A percentile compares a stretch with the other conserved stretches of the same genome.
These are phyloP conservation scores for Exophiala spinifera DNA, from an alignment of 2,329 filamentous ascomycete species.

Conservation along the genomic window DNA sequence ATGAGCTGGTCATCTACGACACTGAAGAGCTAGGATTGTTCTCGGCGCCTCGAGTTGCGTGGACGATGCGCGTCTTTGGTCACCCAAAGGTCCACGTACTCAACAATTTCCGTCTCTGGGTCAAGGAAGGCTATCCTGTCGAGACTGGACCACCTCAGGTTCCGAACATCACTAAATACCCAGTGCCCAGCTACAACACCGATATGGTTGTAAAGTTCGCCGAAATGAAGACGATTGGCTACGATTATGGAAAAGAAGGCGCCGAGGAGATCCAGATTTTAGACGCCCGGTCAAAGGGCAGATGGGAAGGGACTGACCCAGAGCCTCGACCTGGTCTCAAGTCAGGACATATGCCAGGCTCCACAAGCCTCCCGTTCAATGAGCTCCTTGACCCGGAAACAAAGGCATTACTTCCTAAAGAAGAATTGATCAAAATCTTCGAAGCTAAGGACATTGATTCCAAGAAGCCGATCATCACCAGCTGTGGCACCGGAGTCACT, in stretches of 20 bases:
- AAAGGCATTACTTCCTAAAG: constrained; percentile 71
- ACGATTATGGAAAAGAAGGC: constrained; percentile 77
- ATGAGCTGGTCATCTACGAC: constrained; percentile 92
- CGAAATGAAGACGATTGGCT: constrained; percentile 72
- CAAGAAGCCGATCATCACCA: constrained; percentile 76
- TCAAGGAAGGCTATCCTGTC: constrained; percentile 74
- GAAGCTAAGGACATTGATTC: constrained; percentile 75
- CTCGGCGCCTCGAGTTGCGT: constrained; percentile 86
- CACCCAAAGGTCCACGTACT: constrained; percentile 84
- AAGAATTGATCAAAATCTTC: constrained; percentile 73
- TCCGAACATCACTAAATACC: constrained; percentile 44
- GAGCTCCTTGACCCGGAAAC: constrained; percentile 77
- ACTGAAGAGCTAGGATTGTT: constrained; percentile 88
- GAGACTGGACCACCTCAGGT: constrained; percentile 62
- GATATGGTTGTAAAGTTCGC: constrained; percentile 75
- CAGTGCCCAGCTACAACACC: constrained; percentile 55
- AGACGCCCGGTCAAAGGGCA: constrained; percentile 75
- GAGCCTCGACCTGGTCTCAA: constrained; percentile 83
- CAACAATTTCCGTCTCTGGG: constrained; percentile 96
- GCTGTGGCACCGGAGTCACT: constrained; percentile 91
- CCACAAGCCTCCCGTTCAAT: constrained; percentile 76
- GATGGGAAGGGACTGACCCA: constrained; percentile 77
- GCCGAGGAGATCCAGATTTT: constrained; percentile 80
- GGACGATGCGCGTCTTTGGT: constrained; percentile 88
- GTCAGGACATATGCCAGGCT: constrained; percentile 88